Percentiles rank a stretch among this genome's conserved stretches.
These are phyloP conservation scores for Thielaviopsis musarum DNA, from an alignment of 2,329 filamentous ascomycete genomes.

Conservation along the genomic window DNA sequence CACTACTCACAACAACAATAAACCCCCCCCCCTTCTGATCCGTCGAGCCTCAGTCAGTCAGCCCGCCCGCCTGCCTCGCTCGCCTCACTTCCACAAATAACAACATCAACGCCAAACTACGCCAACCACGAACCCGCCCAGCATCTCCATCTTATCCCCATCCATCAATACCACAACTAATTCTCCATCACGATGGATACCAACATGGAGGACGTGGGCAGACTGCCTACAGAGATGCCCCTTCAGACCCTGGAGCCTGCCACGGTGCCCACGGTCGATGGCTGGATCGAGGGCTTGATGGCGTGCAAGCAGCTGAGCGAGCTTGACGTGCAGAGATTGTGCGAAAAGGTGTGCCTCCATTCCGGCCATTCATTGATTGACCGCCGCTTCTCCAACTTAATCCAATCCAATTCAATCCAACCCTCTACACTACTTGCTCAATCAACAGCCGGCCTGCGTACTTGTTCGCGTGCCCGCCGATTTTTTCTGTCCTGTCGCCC, in stretches of 20 bases:
- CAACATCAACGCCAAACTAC: not conserved
- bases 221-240: conserved; percentile 64
- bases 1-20: not conserved
- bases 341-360: conserved; percentile 63
- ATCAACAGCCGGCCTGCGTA: not conserved
- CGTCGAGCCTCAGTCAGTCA: not conserved
- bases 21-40: not conserved
- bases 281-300: conserved; percentile 98
- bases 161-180: conserved; percentile 7
- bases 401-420: not conserved
- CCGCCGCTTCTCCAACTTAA: not conserved
- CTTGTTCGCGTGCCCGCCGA: not conserved
- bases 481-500: not conserved
- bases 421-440: not conserved
- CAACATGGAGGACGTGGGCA: conserved; percentile 96
- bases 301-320: conserved; percentile 95
- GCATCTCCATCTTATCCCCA: conserved; percentile 13
- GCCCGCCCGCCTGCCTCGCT: conserved; percentile 11
- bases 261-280: conserved; percentile 82
- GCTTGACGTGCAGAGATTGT: conserved; percentile 85
- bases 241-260: conserved; percentile 56
- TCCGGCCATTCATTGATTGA: not conserved
- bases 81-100: conserved; percentile 2
- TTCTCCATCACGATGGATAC: conserved; percentile 54
- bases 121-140: conserved; percentile 6